Evolutionary conservation across 164 flowering plant species (phyloP).

Genomic region (Chloranthus sessilifolius): DNA sequence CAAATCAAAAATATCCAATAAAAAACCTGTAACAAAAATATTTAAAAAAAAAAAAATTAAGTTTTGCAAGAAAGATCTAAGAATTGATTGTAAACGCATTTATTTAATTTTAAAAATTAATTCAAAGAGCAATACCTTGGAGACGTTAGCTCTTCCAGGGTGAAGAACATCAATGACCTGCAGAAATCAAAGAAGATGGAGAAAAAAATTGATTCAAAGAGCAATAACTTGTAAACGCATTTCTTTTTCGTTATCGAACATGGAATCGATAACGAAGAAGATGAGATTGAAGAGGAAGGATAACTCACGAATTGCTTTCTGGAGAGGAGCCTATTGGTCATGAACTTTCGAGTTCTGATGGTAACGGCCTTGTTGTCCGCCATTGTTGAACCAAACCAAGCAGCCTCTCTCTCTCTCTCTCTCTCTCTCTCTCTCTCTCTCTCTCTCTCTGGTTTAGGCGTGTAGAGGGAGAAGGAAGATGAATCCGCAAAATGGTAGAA

Average conservation of each 20-base stretch:
- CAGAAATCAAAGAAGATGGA: background rate
- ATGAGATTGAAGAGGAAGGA: too few relatives aligned
- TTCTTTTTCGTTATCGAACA: too few relatives aligned
- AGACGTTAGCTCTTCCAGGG: slow-evolving; percentile 66
- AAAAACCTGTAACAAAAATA: background rate
- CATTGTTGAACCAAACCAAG: slow-evolving; percentile 6
- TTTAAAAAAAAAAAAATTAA: background rate
- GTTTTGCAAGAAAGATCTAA: background rate
- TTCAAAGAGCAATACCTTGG: slow-evolving; percentile 36
- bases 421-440: slow-evolving; percentile 2
- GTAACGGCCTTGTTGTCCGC: slow-evolving; percentile 21
- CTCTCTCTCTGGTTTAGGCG: background rate
- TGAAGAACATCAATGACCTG: slow-evolving; percentile 72
- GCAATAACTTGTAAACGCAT: too few relatives aligned
- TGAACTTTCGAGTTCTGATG: slow-evolving; percentile 17
- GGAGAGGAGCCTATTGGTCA: slow-evolving; percentile 19
- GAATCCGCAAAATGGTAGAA: too few relatives aligned
- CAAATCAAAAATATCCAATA: background rate
- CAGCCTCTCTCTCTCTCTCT: background rate
- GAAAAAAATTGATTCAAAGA: background rate
- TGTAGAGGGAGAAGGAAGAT: too few relatives aligned
- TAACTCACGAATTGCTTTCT: slow-evolving; percentile 18
- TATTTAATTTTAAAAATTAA: background rate
- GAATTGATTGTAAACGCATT: too few relatives aligned
- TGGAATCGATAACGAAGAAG: too few relatives aligned